Percentiles rank a stretch among this genome's conserved stretches.
phyloP scores from a whole-genome alignment of 1,139 yeast species.

The Geotrichum citri-aurantii region DNA sequence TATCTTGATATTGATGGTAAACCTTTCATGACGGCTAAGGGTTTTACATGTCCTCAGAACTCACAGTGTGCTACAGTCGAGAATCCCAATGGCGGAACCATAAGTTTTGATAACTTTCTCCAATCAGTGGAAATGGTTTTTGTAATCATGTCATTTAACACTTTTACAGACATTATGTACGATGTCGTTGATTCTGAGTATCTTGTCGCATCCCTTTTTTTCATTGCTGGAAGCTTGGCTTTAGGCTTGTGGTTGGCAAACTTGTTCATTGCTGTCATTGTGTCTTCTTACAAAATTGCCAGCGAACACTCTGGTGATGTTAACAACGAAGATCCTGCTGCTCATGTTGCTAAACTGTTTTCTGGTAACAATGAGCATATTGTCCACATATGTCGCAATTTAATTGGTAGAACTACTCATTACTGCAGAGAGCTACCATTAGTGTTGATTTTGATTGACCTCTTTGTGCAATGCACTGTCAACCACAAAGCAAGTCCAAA shows the following conservation, averaged over 20 bases:
- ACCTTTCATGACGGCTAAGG: slow-evolving; percentile 50
- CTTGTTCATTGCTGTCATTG: slow-evolving; percentile 80
- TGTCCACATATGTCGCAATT: slow-evolving; percentile 21
- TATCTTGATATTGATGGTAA: slow-evolving; percentile 50
- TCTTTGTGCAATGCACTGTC: slow-evolving; percentile 47
- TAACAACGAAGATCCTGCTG: slow-evolving; percentile 10
- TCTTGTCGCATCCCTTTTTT: slow-evolving; percentile 70
- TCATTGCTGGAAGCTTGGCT: slow-evolving; percentile 65
- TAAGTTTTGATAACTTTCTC: slow-evolving; percentile 78
- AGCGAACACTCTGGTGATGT: slow-evolving; percentile 27
- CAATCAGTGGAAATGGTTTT: slow-evolving; percentile 81
- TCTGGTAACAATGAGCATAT: slow-evolving; percentile 18
- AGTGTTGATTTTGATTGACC: slow-evolving; percentile 43
- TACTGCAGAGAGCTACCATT: slow-evolving; percentile 42
- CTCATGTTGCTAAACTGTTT: background rate
- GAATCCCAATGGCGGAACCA: slow-evolving; percentile 69
- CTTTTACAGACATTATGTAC: slow-evolving; percentile 88
- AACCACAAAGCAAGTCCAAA: slow-evolving; percentile 20
- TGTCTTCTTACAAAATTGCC: slow-evolving; percentile 54
- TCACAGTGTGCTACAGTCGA: slow-evolving; percentile 64
- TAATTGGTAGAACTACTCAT: slow-evolving; percentile 23
- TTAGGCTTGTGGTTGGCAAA: slow-evolving; percentile 83
- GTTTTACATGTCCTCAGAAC: slow-evolving; percentile 72
- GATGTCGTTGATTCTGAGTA: slow-evolving; percentile 78
- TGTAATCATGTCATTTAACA: slow-evolving; percentile 83